These are phyloP conservation scores for Pogostemon cablin DNA, from an alignment of 257 asterid species.

Conservation along the genomic window DNA sequence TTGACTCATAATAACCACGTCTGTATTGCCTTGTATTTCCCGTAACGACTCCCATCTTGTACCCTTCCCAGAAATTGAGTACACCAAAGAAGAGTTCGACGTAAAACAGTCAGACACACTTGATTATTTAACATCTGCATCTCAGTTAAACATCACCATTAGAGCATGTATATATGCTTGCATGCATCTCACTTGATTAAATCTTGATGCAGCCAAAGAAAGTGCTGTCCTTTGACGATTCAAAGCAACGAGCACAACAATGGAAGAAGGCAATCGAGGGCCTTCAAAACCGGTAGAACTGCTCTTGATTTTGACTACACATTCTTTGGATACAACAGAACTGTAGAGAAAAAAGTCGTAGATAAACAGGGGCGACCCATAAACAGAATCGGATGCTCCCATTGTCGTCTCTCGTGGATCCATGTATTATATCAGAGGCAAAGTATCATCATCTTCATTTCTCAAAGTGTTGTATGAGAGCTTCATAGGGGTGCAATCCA, in stretches of 20 bases:
- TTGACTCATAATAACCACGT: too few relatives aligned
- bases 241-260: conserved; percentile 84
- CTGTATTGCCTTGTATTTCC: too few relatives aligned
- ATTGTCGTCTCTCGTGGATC: background rate
- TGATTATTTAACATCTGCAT: background rate
- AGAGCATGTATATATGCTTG: background rate
- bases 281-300: conserved; percentile 76
- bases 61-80: too few relatives aligned
- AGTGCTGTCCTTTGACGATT: conserved; percentile 83
- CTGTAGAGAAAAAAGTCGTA: conserved; percentile 35
- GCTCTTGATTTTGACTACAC: conserved; percentile 30
- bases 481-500: conserved; percentile 20
- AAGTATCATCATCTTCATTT: background rate
- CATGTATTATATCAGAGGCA: background rate
- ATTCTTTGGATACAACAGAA: conserved; percentile 49
- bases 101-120: background rate
- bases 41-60: too few relatives aligned
- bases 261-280: conserved; percentile 96
- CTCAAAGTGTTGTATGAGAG: background rate
- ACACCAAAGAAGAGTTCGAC: too few relatives aligned
- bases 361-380: conserved; percentile 28
- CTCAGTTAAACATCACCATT: background rate
- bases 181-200: background rate
- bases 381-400: conserved; percentile 13
- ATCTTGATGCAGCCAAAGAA: conserved; percentile 79